Percentiles rank a stretch among this genome's conserved stretches.
Conservation (phyloP, 495 filamentous ascomycete genomes). For the Bacidia rubella region DNA sequence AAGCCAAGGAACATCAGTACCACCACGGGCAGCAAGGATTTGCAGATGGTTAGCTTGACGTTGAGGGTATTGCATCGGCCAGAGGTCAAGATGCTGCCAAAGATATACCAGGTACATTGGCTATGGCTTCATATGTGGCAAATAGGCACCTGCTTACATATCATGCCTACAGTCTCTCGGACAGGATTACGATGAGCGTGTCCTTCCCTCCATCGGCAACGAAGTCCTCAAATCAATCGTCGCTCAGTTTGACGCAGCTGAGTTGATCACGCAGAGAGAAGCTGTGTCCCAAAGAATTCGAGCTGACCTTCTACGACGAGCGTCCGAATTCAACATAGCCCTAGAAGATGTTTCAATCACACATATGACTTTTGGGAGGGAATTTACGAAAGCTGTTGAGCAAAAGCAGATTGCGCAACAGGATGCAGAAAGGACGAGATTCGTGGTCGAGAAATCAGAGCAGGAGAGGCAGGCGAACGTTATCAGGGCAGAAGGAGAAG, state of each 20-base stretch:
- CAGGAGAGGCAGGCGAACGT: conserved; percentile 98
- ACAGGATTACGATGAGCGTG: conserved; percentile 96
- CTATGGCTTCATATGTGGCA: too few species aligned
- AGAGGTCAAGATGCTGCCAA: conserved; percentile 81
- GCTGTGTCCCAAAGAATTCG: conserved; percentile 92
- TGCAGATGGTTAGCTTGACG: conserved; percentile 99
- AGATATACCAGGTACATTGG: conserved; percentile 86
- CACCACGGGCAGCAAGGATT: conserved; percentile 96
- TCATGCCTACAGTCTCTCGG: conserved; percentile 48
- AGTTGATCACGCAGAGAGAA: conserved; percentile 98
- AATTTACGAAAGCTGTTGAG: conserved; percentile 97
- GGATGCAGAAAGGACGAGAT: conserved; percentile 90
- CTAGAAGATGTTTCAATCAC: conserved; percentile 99
- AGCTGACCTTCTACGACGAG: conserved; percentile 84
- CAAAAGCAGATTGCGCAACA: conserved; percentile 99
- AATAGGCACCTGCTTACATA: not conserved
- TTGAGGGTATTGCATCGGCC: conserved; percentile 89
- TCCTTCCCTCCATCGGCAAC: conserved; percentile 98
- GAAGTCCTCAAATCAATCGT: conserved; percentile 99
- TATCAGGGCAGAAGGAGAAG: conserved; percentile 93
- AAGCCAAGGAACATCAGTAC: conserved; percentile 94
- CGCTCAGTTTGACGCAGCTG: conserved; percentile 96
- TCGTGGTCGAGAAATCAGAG: conserved; percentile 98
- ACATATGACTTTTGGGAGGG: conserved; percentile 99
- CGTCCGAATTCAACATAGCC: conserved; percentile 97